Evolutionary conservation across 352 stramenopile genomes (phyloP).

Genomic region (Saprolegnia diclina): DNA sequence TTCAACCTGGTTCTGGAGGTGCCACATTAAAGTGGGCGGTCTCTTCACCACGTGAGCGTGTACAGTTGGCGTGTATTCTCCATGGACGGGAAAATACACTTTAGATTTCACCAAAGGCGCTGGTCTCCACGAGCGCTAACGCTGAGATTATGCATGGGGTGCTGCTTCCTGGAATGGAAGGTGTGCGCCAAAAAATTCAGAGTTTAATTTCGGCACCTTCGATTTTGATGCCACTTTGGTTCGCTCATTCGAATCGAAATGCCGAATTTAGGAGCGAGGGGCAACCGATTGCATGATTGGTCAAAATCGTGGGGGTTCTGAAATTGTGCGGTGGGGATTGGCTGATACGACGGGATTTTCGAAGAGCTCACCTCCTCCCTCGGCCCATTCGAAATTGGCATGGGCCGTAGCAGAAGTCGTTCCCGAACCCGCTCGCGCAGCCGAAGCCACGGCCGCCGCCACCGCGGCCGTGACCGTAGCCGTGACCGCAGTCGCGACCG

Average conservation of each 20-base stretch:
- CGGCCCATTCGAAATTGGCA: slow-evolving; percentile 9
- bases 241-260: background rate
- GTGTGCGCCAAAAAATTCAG: too few species aligned
- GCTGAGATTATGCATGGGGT: too few species aligned
- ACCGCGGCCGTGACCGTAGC: background rate
- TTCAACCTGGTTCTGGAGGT: too few species aligned
- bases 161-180: too few species aligned
- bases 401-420: slow-evolving; percentile 12
- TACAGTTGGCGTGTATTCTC: too few species aligned
- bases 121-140: too few species aligned
- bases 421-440: slow-evolving; percentile 1
- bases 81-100: too few species aligned
- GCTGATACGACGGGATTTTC: background rate
- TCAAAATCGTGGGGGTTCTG: background rate
- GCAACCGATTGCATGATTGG: background rate
- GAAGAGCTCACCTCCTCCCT: background rate
- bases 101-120: too few species aligned
- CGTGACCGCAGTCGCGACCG: slow-evolving; percentile 18
- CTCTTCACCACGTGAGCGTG: too few species aligned
- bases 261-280: background rate
- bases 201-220: background rate
- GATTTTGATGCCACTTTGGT: background rate
- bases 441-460: slow-evolving; percentile 7
- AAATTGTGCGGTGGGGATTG: background rate
- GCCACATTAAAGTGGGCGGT: too few species aligned